Base-by-base conservation (phyloP, 139 green algal species). In the Coelastrella sp. region DNA sequence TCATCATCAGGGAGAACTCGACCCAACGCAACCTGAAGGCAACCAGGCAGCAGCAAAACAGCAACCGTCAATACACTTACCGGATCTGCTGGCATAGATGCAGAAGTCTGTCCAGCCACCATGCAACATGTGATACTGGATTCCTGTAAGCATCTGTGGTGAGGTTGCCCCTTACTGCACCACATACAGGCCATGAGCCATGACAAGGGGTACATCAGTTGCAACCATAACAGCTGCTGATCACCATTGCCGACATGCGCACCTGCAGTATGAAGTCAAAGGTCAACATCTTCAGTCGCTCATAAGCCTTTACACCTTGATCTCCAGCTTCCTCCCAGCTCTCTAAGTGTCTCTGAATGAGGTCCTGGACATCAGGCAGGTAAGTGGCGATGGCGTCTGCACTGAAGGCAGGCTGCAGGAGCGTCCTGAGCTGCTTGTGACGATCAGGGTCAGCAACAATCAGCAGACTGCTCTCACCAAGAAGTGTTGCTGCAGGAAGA, bases 271-370 rank as follows among this genome's bases (percentile, higher is more conserved):
- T 79, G 27, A 79, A 79, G 13, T 79, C 71, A 66, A 79, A 79
- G 3, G 71, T 79, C 9, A 79, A 32, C 45, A 63, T 62, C 71
- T 79, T 79, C 3, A 79, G 13, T 3, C 25, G 17, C 0, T 60
- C 13, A 32, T 79, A 45, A 2, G 38, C 63, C 73, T 89, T 81
- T 21, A 91, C 82, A n/a, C 86, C 88, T 32, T 41, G 35, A 57
- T 85, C 85, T 27, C 57, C 71, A 35, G 67, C 64, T 27, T 34
- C 41, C 67, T 86, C 23, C 82, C 71, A 79, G n/a, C 37, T 67
- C 9, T 41, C 23, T 30, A 88, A 73, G 51, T 88, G 64, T 30
- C 76, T 75, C 43, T 68, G 9, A 11, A 69, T 30, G 7, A 69
- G 62, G 21, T 27, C 15, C 62, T 83, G 32, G 23, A 73, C 53